Percentiles rank a stretch among this genome's conserved stretches.
phyloP scores from a whole-genome alignment of 169 alveolate species.

The Plasmodium ovale region DNA sequence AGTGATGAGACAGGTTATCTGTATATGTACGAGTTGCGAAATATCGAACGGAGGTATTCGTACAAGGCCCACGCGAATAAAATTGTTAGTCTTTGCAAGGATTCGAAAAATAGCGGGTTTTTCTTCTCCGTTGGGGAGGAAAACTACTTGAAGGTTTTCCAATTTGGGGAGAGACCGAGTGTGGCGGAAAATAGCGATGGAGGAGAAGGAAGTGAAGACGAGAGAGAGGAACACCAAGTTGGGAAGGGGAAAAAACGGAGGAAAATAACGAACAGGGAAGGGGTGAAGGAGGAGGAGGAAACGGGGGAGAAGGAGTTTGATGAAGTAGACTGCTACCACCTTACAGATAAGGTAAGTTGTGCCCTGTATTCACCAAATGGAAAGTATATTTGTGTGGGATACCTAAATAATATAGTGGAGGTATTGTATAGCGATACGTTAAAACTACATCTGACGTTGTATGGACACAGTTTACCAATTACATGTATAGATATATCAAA shows the following conservation, averaged over 20 bases:
- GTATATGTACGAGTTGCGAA: slow-evolving; percentile 76
- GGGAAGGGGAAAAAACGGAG: neutral
- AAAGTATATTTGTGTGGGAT: slow-evolving; percentile 83
- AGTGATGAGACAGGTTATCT: slow-evolving; percentile 78
- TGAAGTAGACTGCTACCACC: slow-evolving; percentile 55
- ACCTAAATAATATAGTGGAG: slow-evolving; percentile 86
- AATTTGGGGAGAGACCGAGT: slow-evolving; percentile 29
- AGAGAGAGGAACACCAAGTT: neutral
- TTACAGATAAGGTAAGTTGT: slow-evolving; percentile 78
- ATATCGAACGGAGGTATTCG: slow-evolving; percentile 74
- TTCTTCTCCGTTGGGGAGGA: slow-evolving; percentile 84
- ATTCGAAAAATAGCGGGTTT: slow-evolving; percentile 70
- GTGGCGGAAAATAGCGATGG: too few species aligned
- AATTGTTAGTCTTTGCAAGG: slow-evolving; percentile 68
- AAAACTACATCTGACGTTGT: slow-evolving; percentile 87
- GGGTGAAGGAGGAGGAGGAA: neutral
- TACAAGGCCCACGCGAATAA: slow-evolving; percentile 79
- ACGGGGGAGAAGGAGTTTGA: slow-evolving; percentile 10
- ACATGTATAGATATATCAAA: slow-evolving; percentile 86
- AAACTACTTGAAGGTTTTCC: slow-evolving; percentile 79
- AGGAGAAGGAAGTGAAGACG: neutral
- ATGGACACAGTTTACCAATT: slow-evolving; percentile 92
- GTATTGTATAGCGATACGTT: slow-evolving; percentile 87
- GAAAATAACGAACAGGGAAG: neutral
- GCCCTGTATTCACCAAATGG: slow-evolving; percentile 83